phyloP scores from a whole-genome alignment of 768 basidiomycete genomes.

The Trametes meyenii region DNA sequence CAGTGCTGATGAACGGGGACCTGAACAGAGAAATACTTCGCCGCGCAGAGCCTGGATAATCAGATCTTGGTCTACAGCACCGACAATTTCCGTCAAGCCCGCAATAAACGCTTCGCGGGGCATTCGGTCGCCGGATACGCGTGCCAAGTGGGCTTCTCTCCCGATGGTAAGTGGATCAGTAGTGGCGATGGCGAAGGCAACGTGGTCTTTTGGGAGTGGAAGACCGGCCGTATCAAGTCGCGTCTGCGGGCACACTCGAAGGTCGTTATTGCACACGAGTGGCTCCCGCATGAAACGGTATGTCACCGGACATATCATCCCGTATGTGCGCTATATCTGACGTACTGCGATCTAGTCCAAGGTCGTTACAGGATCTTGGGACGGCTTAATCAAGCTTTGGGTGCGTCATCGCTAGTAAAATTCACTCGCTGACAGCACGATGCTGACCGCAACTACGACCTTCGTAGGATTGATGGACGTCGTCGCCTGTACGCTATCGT shows the following conservation, averaged over 20 bases:
- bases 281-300: conserved; percentile 97
- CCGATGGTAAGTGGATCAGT: conserved; percentile 98
- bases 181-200: conserved; percentile 96
- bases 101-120: conserved; percentile 97
- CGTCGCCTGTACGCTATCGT: conserved; percentile 5
- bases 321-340: conserved; percentile 22
- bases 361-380: conserved; percentile 96
- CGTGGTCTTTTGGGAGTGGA: conserved; percentile 99
- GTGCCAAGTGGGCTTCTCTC: conserved; percentile 95
- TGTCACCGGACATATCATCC: conserved; percentile 40
- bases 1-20: conserved; percentile 1
- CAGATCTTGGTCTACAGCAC: conserved; percentile 97
- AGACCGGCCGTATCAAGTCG: conserved; percentile 94
- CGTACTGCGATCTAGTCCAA: conserved; percentile 67
- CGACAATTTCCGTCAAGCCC: conserved; percentile 97
- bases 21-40: conserved; percentile 85
- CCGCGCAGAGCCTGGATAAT: conserved; percentile 97
- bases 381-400: conserved; percentile 98
- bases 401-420: conserved; percentile 47
- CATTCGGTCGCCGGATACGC: conserved; percentile 98
- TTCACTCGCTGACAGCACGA: background rate
- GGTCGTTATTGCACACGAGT: conserved; percentile 97
- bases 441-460: background rate
- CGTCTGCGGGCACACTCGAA: conserved; percentile 87
- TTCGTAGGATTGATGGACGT: conserved; percentile 15